Evolutionary conservation across 805 yeast genomes (phyloP), one percentile per base, ranked within the genome.

Genomic region (Teunomyces stri): DNA sequence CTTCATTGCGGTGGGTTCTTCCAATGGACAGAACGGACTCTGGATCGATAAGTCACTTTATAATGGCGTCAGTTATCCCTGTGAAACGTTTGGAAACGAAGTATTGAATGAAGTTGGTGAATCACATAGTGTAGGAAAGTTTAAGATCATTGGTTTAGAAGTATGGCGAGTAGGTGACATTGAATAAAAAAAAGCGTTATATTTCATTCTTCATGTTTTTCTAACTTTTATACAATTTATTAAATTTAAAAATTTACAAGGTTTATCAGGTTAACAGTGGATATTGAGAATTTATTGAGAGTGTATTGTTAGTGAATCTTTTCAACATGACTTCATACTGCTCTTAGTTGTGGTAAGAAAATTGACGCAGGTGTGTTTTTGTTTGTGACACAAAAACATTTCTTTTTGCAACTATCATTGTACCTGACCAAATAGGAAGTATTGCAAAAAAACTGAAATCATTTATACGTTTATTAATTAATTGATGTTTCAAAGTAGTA

Each of bases 21-120:
- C 97, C 1, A 85, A 85, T 56, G 97, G 97, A 2, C 89, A 87
- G 58, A 90, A 89, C 65, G 98, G 97, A 0, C 70, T 94, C 12
- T 92, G 95, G 89, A 72, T 90, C 11, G 96, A 89, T 60, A 84
- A 81, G 46, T 80, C 84, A 37, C 73, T 92, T 36, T 70, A 78
- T 47, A 76, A 76, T 45, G 99, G 98, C 2, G 91, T 89, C 0
- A 82, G 91, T 25, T 84, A 82, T 58, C 76, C 81, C 1, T 86
- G 92, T 44, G 81, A 81, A 22, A 94, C 98, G 0, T 92, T 89
- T 71, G 97, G 96, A 0, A 92, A 94, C 64, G 97, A 89, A 48
- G 81, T 84, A 1, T 70, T 92, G 49, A 70, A 64, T 46, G 55
- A 52, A 34, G 41, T 55, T 2, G 60, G 59, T 7, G 53, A 52